Base-by-base conservation (phyloP, 2,329 filamentous ascomycete genomes). In the Zasmidium cellare region DNA sequence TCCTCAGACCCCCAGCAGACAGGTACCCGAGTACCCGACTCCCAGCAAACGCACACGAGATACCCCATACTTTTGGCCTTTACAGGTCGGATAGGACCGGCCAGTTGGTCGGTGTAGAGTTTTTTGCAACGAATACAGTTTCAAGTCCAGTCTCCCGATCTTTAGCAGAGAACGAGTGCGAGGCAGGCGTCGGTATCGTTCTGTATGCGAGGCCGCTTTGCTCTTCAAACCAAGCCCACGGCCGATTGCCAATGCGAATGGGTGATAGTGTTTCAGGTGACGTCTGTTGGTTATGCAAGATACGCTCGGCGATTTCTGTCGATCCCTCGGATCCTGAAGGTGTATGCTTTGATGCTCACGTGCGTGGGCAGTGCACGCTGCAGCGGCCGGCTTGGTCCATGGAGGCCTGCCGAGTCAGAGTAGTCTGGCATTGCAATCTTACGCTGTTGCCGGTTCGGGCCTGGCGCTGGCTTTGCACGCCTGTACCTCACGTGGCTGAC, bases 361-460 rank as follows among this genome's bases (percentile, higher is more conserved):
- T 18, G 35, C n/a, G 35, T 3, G 35, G 35, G 35, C 35, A 41
- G 35, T 41, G 35, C 35, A 41, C 35, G 3, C 35, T 5, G 35
- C 35, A 14, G 16, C 35, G 20, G 53, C 46, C 31, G 53, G 19
- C 50, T n/a, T 12, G 35, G 16, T 24, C 20, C 22, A 28, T 53
- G 51, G 51, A 51, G 54, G 19, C 25, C 19, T 50, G 46, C 44
- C 57, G 62, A 64, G 59, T 62, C 59, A 60, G 53, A 24, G 51
- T 53, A 35, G 47, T 41, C 50, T 35, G 48, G 55, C 56, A 54
- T 53, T 38, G 60, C 57, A 60, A 58, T 60, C 53, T 58, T 23
- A 52, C 46, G 45, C 52, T 18, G 35, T 19, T 51, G 48, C 45
- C 38, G 35, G 46, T 44, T 31, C 19, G 23, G 46, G 49, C 47